Base-by-base conservation (phyloP, 116 monocot species). In the Posidonia oceanica region DNA sequence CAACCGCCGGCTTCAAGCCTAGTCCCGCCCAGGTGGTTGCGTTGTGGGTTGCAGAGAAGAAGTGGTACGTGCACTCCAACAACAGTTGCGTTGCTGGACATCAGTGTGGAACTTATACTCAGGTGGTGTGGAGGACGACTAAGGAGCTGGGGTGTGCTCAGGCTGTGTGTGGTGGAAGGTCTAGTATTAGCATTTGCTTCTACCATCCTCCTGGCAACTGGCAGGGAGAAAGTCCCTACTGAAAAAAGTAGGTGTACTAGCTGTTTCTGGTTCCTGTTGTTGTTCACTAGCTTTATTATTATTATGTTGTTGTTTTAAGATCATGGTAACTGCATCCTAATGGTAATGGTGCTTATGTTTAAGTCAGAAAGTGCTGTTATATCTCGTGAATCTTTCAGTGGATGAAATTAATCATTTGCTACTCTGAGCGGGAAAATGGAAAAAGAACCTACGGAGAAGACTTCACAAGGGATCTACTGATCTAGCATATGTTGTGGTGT, bases 71-170 rank as follows among this genome's bases (percentile, higher is more conserved):
- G 69, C 71, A 75, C 72, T 39, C 39, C 40, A 67, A 67, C 63
- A 86, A 90, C 73, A 69, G 79, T 48, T 88, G 88, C 74, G 77
- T 67, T 20, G 68, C 69, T 16, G 81, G 69, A 59, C 83, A 85
- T 71, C 66, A 85, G 64, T 88, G 87, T 81, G 85, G 81, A 14
- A 82, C 81, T 15, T 91, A 83, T 79, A 87, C 91, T 51, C 91
- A 91, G 80, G 85, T 91, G 61, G 88, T 88, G 74, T 91, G 88
- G 88, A 57, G 71, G 73, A 77, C 63, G 59, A 79, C 81, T 18
- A 14, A 4, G 55, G 71, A 74, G 75, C 29, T 88, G 5, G 91
- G 91, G 11, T 91, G 91, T 78, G 76, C 83, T 1, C 83, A 79
- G 77, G 85, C 71, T 23, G 23, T 39, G 16, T 87, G 91, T 74